phyloP scores from a whole-genome alignment of 208 protist species.

The Trichomonas tenax region DNA sequence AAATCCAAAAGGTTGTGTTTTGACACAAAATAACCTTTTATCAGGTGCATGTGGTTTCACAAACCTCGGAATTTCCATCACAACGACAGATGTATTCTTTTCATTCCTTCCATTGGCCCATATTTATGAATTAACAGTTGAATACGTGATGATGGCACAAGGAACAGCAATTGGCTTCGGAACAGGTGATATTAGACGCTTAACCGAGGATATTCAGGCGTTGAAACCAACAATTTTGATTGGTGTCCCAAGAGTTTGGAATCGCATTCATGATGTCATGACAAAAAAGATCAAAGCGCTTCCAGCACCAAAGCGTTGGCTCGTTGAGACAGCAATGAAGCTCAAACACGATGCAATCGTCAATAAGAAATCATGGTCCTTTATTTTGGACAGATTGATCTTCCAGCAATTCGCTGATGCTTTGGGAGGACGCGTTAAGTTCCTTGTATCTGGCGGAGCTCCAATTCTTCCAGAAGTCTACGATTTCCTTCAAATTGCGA shows the following conservation, averaged over 20 bases:
- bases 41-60: neutral
- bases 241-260: conserved; percentile 53
- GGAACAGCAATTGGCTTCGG: conserved; percentile 50
- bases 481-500: conserved; percentile 47
- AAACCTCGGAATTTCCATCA: neutral
- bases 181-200: conserved; percentile 38
- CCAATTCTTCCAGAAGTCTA: conserved; percentile 49
- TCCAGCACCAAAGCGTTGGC: neutral
- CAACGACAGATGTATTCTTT: neutral
- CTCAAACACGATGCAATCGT: neutral
- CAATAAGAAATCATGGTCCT: neutral
- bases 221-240: conserved; percentile 53
- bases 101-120: conserved; percentile 60
- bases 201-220: conserved; percentile 48
- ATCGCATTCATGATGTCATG: conserved; percentile 39
- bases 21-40: neutral
- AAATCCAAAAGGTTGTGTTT: neutral
- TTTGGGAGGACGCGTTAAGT: conserved; percentile 40
- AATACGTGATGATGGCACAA: neutral
- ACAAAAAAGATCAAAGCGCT: neutral
- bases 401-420: neutral
- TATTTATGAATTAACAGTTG: conserved; percentile 49
- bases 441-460: conserved; percentile 54
- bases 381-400: neutral
- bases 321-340: neutral